Evolutionary conservation across 441 rosid genomes (phyloP), one percentile per base, ranked within the genome.

Genomic region (Hura crepitans): DNA sequence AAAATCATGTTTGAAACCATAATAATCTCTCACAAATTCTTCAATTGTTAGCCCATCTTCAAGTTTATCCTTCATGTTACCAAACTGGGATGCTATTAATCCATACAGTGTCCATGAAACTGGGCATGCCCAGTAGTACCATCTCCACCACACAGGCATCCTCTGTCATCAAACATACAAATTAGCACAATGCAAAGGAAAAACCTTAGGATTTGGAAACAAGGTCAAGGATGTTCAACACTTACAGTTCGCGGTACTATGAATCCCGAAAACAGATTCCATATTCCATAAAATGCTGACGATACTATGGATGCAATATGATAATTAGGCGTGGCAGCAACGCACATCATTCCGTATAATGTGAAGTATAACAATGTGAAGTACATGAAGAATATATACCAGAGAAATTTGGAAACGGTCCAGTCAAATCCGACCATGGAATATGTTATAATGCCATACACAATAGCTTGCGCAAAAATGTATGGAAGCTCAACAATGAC

Each of bases 221-320:
- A 35, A 13, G 23, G 15, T 2, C 2, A 6, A 13, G 39, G 39
- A 35, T 35, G 20, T 17, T 31, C 25, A 64, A 28, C 15, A 67
- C 70, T 81, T 83, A 92, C 97, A 15, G 92, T 72, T 71, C 89
- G 79, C 1, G 97, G 91, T 59, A 92, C 42, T 37, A 90, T 39
- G 77, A 90, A 92, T 63, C 95, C 96, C 12, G 95, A 66, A 72
- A 90, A 87, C 37, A 90, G 78, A 72, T 90, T 90, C 98, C 98
- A 92, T 0, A 86, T 27, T 42, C 71, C 84, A 46, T 86, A 92
- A 61, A 87, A 87, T 46, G 82, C 86, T 49, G 84, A 65, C 13
- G 90, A 83, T 62, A 82, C 69, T n/a, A 90, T 85, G 74, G 78
- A 37, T 1, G 96, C 87, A 27, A 90, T 80, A 65, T 83, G 86